Evolutionary conservation across 129 eudicot species (phyloP), one percentile per base, ranked within the genome.

Genomic region (Flaveria ramosissima): DNA sequence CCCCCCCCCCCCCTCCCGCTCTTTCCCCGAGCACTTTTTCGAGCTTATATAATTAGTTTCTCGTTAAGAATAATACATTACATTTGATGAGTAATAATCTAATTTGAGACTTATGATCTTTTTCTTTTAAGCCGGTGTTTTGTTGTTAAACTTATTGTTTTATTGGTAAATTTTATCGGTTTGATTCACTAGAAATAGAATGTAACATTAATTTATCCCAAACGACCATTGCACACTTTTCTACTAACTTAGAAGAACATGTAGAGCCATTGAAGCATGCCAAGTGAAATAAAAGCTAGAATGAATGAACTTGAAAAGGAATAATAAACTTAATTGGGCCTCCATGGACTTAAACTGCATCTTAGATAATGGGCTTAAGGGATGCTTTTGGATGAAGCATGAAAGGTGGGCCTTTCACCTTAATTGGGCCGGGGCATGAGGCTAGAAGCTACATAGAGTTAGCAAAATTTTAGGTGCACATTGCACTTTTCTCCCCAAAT

Each of bases 311-410:
- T 93, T 72, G 93, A 87, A 83, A 77, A 56, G 15, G 98, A 90
- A 72, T 83, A 90, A 60, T 86, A 85, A n/a, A 84, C 84, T 39
- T 85, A 90, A 60, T 92, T 90, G 57, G 97, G 97, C 47, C 84
- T 93, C 51, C 23, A 93, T 74, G 89, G 84, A 16, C 95, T 93
- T 20, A 93, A 93, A 78, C 36, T 81, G 64, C 98, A 90, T 57
- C 86, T 93, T 50, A 70, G 89, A 64, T 90, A 88, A 85, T 93
- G 92, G 96, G 92, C 96, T 14, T 90, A 87, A 73, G 98, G 95
- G 47, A 88, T 90, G 90, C 89, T 93, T 36, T 72, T 88, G 83
- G 98, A 32, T 32, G 39, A 32, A 32, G 0, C 39, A 90, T 77
- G 96, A 93, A 83, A 88, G 88, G 68, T 89, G 96, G 71, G 88